Evolutionary conservation across 345 rosid species (phyloP).

Genomic region (Carallia brachiata): DNA sequence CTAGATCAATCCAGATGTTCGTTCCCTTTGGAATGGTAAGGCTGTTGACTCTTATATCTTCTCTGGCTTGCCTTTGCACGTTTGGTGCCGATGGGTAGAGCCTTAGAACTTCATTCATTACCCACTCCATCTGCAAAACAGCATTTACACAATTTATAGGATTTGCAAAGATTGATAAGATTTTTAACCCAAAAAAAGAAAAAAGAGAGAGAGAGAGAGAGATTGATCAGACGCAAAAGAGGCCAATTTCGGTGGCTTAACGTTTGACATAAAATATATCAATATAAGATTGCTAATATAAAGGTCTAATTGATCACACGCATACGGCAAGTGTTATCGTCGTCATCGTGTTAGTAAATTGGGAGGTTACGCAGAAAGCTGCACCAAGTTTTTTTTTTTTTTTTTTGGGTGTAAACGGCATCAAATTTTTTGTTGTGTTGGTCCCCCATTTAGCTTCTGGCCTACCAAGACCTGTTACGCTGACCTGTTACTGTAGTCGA

Average conservation of each 20-base stretch:
- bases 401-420: no score
- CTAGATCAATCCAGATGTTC: slow-evolving; percentile 87
- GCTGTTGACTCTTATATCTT: slow-evolving; percentile 47
- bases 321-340: background rate
- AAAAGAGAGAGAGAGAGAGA: background rate
- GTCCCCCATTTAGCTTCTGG: background rate
- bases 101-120: slow-evolving; percentile 77
- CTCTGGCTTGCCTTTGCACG: slow-evolving; percentile 72
- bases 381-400: background rate
- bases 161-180: background rate
- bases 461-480: background rate
- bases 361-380: background rate
- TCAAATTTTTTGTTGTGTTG: background rate
- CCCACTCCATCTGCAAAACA: slow-evolving; percentile 77
- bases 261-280: no score
- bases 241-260: no score
- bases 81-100: slow-evolving; percentile 83
- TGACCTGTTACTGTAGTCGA: no score
- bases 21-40: slow-evolving; percentile 60
- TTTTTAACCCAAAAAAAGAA: background rate
- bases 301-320: background rate
- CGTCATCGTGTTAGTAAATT: background rate
- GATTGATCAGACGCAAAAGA: no score
- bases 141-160: background rate
- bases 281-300: background rate